Percentiles rank a stretch among this genome's conserved stretches.
Evolutionary conservation across 345 rosid genomes (phyloP).

Genomic region (Garcia nutans): DNA sequence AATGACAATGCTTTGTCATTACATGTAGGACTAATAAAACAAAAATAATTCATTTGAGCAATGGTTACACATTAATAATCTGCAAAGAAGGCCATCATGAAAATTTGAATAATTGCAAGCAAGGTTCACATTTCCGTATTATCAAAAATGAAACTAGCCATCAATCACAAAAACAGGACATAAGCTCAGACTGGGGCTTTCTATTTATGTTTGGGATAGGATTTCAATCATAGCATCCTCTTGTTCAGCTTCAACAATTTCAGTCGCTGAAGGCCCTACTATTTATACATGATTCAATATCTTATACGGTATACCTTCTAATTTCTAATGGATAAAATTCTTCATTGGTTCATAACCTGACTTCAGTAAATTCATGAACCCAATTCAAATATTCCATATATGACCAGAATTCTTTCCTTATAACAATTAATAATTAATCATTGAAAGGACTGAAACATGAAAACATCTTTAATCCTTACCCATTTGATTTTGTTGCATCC

Average conservation of each 20-base stretch:
- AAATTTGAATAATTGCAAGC: neutral
- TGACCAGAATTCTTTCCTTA: neutral
- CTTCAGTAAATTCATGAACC: neutral
- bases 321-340: neutral
- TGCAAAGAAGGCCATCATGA: neutral
- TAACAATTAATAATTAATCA: neutral
- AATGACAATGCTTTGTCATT: conserved; percentile 20
- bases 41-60: conserved; percentile 5
- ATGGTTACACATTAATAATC: neutral
- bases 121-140: neutral
- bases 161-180: no score
- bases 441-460: neutral
- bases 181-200: no score
- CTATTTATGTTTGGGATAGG: no score
- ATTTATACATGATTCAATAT: neutral
- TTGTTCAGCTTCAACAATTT: no score
- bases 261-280: neutral
- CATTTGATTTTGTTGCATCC: no score
- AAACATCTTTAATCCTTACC: no score
- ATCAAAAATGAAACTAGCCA: no score
- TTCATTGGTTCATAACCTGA: neutral
- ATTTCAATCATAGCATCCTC: no score
- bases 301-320: neutral
- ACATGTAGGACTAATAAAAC: conserved; percentile 4
- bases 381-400: neutral